Percentiles rank a stretch among this genome's conserved stretches.
Evolutionary conservation across 2,329 filamentous ascomycete genomes (phyloP).

Genomic region (Microdochium nivale): DNA sequence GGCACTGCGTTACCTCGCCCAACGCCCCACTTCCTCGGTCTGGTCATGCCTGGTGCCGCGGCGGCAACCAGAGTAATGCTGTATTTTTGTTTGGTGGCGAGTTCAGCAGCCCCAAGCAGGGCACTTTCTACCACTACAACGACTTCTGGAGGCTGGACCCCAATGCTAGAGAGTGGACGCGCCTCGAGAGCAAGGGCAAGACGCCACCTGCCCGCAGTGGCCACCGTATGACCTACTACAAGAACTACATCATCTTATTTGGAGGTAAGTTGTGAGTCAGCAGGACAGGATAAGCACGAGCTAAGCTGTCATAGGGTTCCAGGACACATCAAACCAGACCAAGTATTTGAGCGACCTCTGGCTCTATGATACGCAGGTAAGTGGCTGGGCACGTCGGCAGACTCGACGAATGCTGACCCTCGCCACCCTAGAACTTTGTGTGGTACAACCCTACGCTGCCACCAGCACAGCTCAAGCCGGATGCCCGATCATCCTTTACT

Average conservation of each 20-base stretch:
- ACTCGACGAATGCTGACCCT: constrained; percentile 6
- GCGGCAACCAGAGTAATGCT: constrained; percentile 68
- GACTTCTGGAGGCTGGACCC: constrained; percentile 96
- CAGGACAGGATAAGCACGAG: neutral
- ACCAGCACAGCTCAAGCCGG: constrained; percentile 75
- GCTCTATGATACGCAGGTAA: constrained; percentile 73
- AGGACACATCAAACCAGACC: constrained; percentile 91
- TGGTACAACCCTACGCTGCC: constrained; percentile 76
- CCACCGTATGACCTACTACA: constrained; percentile 93
- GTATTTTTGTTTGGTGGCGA: constrained; percentile 94
- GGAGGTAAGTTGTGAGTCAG: constrained; percentile 40
- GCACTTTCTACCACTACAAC: constrained; percentile 98
- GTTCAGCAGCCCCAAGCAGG: constrained; percentile 91
- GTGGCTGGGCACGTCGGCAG: neutral
- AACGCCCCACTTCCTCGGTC: constrained; percentile 86
- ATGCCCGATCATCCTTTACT: constrained; percentile 85
- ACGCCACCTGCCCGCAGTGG: constrained; percentile 79
- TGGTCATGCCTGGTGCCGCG: constrained; percentile 91
- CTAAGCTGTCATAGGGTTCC: constrained; percentile 51
- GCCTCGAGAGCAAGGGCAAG: constrained; percentile 72
- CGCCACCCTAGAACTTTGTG: constrained; percentile 52
- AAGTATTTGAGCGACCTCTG: constrained; percentile 91
- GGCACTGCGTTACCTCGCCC: constrained; percentile 82
- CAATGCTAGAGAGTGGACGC: constrained; percentile 77
- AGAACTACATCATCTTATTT: constrained; percentile 93